Percentiles rank a stretch among this genome's conserved stretches.
phyloP scores from a whole-genome alignment of 306 rosid genomes.

The Oemleria cerasiformis region DNA sequence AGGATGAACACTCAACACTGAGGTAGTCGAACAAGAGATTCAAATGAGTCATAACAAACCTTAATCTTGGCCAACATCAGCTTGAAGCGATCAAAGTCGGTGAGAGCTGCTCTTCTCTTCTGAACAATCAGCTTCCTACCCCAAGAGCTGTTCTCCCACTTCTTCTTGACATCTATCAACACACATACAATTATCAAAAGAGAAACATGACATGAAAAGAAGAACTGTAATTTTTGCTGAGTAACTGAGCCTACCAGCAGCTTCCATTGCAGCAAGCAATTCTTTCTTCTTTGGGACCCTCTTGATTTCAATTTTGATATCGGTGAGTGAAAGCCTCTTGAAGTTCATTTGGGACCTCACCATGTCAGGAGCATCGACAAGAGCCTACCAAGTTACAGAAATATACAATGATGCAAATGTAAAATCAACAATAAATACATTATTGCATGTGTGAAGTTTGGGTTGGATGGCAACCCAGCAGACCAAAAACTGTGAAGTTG shows the following conservation, averaged over 20 bases:
- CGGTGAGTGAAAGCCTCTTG: constrained; percentile 92
- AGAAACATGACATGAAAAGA: background rate
- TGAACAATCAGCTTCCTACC: constrained; percentile 86
- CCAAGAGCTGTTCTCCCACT: constrained; percentile 98
- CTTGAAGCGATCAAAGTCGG: constrained; percentile 90
- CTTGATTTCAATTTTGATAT: constrained; percentile 84
- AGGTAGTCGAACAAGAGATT: background rate
- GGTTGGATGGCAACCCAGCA: background rate
- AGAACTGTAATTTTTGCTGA: too few species aligned
- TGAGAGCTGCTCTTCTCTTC: constrained; percentile 76
- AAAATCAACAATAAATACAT: background rate
- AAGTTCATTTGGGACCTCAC: constrained; percentile 76
- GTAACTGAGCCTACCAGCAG: constrained; percentile 48
- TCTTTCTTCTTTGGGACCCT: constrained; percentile 93
- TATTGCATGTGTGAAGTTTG: background rate
- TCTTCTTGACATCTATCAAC: constrained; percentile 78
- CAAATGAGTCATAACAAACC: constrained; percentile 35
- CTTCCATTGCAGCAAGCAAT: constrained; percentile 84
- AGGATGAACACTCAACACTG: background rate
- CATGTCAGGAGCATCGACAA: constrained; percentile 90
- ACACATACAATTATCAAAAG: background rate
- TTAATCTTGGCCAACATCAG: constrained; percentile 92
- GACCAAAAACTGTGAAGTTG: background rate
- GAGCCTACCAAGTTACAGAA: constrained; percentile 48
- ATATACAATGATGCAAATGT: background rate